Evolutionary conservation across 2,329 filamentous ascomycete species (phyloP), one percentile per base, ranked within the genome.

Genomic region (Raffaelea deltoideospora): DNA sequence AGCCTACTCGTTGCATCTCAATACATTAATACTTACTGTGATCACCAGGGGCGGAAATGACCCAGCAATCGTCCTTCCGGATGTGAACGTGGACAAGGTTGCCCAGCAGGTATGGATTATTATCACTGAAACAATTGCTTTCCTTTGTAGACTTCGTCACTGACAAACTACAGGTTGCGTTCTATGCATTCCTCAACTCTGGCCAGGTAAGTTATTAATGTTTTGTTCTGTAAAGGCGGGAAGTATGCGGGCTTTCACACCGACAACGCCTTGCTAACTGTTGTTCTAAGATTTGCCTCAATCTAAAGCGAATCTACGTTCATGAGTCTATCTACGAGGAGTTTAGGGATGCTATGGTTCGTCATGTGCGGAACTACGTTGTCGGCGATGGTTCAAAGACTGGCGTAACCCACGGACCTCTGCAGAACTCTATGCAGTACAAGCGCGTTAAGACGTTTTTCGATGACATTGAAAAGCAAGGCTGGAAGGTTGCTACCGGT

Each of bases 361-460:
- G 55, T 34, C 58, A 61, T 29, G 58, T 63, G 2, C 55, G 63
- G 30, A 41, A 30, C 6, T 52, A 49, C 38, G 61, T 61, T 40
- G 54, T 56, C 6, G 65, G 64, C 5, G 57, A 59, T 1, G 61
- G 57, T 3, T 55, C 59, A 9, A 51, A 64, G 29, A 9, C 17
- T 8, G 31, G 31, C 6, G 18, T 13, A 6, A 13, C 10, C 10
- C 31, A 10, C 17, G 69, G 70, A 1, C 72, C 72, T 0, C 52
- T 76, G 1, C 70, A 74, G 44, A 76, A 76, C 50, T 50, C 56
- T 37, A 68, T 72, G 65, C 73, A 76, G 48, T 75, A 61, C 48
- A 59, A 65, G 9, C 31, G 31, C 3, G 19, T 33, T 13, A 22
- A 33, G 20, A 23, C 18, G 5, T 33, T 33, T 11, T 15, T 33